These are phyloP conservation scores for Pythium utonaiense DNA, from an alignment of 352 stramenopile species.

Conservation along the genomic window DNA sequence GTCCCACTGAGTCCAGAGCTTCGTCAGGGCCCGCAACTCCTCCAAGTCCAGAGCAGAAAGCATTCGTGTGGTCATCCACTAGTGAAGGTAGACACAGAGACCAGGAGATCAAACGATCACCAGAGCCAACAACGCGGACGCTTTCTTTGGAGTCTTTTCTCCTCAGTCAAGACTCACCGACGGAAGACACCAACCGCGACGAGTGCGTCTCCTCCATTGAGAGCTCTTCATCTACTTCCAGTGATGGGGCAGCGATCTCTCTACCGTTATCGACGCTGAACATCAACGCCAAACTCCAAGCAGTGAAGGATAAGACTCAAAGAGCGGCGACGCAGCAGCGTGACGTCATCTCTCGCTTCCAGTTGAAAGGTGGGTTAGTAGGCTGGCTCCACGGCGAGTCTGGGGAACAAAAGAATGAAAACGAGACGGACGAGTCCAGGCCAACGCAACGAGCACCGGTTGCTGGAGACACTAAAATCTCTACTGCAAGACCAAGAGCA, in stretches of 20 bases:
- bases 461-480: conserved; percentile 4
- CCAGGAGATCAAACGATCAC: background rate
- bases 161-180: background rate
- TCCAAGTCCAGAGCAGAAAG: conserved; percentile 12
- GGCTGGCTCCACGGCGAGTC: conserved; percentile 62
- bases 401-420: background rate
- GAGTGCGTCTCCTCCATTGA: background rate
- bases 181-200: conserved; percentile 10
- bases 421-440: background rate
- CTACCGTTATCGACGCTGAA: background rate
- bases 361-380: conserved; percentile 62
- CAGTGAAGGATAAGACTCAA: conserved; percentile 42
- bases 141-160: background rate
- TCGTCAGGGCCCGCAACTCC: conserved; percentile 13
- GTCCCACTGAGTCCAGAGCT: conserved; percentile 1
- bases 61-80: conserved; percentile 18
- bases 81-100: background rate
- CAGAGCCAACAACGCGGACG: background rate
- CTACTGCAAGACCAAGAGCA: background rate
- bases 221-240: background rate
- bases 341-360: conserved; percentile 41
- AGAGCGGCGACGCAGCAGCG: conserved; percentile 34
- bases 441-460: background rate
- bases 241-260: background rate
- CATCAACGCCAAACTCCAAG: conserved; percentile 11